These are phyloP conservation scores for Arachis stenosperma DNA, from an alignment of 306 rosid species.

Conservation along the genomic window DNA sequence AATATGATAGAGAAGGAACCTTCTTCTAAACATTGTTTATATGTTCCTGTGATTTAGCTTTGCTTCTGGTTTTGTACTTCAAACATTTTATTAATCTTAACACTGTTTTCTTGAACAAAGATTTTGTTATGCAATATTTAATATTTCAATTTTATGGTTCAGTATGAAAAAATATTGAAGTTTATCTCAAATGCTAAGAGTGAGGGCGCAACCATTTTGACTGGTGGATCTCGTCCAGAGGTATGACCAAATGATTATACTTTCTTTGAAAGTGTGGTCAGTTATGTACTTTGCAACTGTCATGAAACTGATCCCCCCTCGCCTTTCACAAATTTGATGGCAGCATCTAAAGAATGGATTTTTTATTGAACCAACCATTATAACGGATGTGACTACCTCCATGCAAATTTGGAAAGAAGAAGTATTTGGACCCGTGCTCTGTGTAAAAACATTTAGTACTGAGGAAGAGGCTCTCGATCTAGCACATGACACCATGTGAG, in stretches of 20 bases:
- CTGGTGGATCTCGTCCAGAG: constrained; percentile 93
- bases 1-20: constrained; percentile 7
- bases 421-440: constrained; percentile 93
- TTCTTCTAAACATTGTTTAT: constrained; percentile 8
- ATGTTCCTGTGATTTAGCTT: constrained; percentile 31
- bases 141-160: constrained; percentile 47
- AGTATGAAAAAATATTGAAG: constrained; percentile 88
- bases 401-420: constrained; percentile 99
- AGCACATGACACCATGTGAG: constrained; percentile 87
- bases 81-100: constrained; percentile 15
- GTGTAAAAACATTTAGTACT: constrained; percentile 88
- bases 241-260: constrained; percentile 59
- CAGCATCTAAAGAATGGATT: constrained; percentile 93
- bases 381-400: constrained; percentile 75
- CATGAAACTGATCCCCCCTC: background rate
- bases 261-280: constrained; percentile 24
- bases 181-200: constrained; percentile 78
- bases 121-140: constrained; percentile 41
- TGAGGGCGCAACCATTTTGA: constrained; percentile 89
- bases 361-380: constrained; percentile 79
- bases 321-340: constrained; percentile 38
- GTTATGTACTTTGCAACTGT: constrained; percentile 21
- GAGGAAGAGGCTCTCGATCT: constrained; percentile 94
- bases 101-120: constrained; percentile 17
- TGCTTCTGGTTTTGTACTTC: constrained; percentile 2